Evolutionary conservation across 441 rosid species (phyloP).

Genomic region (Erodium trifolium): DNA sequence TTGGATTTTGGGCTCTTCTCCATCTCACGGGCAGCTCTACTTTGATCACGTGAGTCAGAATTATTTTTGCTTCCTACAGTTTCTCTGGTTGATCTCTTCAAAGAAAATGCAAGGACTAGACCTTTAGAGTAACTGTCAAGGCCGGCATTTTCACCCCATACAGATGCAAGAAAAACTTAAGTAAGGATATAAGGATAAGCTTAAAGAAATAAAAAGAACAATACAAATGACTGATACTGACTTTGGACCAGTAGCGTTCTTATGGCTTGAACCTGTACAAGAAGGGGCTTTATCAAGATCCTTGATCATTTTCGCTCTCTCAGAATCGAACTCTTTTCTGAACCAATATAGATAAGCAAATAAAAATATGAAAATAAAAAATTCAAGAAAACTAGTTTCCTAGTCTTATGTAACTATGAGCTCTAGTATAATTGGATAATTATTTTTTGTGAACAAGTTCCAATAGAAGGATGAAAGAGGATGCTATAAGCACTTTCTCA

Average conservation of each 20-base stretch:
- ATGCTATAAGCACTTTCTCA: not conserved
- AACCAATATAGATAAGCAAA: slow-evolving; percentile 17
- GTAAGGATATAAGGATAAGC: not conserved
- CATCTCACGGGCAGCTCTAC: not conserved
- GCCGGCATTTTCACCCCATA: slow-evolving; percentile 11
- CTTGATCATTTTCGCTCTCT: slow-evolving; percentile 22
- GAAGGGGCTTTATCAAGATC: slow-evolving; percentile 14
- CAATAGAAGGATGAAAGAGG: not conserved
- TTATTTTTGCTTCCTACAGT: slow-evolving; percentile 18
- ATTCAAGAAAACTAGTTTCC: not conserved
- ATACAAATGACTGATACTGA: slow-evolving; percentile 14
- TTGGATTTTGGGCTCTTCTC: slow-evolving; percentile 16
- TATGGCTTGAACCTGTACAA: slow-evolving; percentile 1
- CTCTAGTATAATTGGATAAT: not conserved
- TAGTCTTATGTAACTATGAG: not conserved
- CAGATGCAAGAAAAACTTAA: slow-evolving; percentile 15
- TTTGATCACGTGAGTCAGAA: not conserved
- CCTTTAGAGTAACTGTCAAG: slow-evolving; percentile 33
- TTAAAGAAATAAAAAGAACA: not conserved
- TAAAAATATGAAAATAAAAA: not conserved
- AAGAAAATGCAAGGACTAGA: slow-evolving; percentile 32
- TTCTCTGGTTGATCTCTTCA: slow-evolving; percentile 24
- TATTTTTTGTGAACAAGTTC: not conserved
- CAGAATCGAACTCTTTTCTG: slow-evolving; percentile 31
- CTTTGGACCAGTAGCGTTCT: not conserved